Evolutionary conservation across 2,329 filamentous ascomycete species (phyloP), one percentile per base, ranked within the genome.

Genomic region (Oidium heveae): DNA sequence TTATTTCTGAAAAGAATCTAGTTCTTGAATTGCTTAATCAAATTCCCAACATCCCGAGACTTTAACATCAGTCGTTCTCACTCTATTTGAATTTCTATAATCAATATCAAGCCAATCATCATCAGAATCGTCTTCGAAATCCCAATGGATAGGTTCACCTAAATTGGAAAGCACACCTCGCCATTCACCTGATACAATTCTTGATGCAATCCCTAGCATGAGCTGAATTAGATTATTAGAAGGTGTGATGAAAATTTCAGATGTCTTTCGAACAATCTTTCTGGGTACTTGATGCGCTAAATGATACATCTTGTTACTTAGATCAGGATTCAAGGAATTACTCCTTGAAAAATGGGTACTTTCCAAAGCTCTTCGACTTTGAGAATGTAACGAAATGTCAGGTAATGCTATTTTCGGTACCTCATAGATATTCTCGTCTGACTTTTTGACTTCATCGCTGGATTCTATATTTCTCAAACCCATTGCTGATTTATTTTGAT

Each of bases 171-270:
- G 70, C 60, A 75, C 67, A 58, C 76, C 82, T 62, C 75, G 70
- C 80, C 74, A 79, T 68, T 76, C 72, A 18, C 75, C 77, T 33
- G 72, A 72, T 1, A 80, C 75, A 58, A 94, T 86, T 58, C 77
- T 79, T 0, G 84, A 80, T 0, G 87, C 85, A 55, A 94, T 85
- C 55, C 79, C 79, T 4, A 94, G 74, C 73, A 94, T 87, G 43
- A 94, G 71, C 28, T 77, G 73, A 37, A 94, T 75, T 1, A 94
- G 74, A 61, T 88, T 79, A 36, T 81, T 76, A 0, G 88, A 86
- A n/a, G 86, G 86, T 0, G 84, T 79, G 15, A 94, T 69, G 4
- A 94, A 73, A 33, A 91, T 74, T 53, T 84, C 79, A 58, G 77
- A 80, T 0, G 86, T 87, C 67, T 85, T 88, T 55, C 81, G 76